A percentile compares a stretch with the other conserved stretches of the same genome.
Conservation (phyloP, 2,329 filamentous ascomycete species). For the Claviceps sp. region DNA sequence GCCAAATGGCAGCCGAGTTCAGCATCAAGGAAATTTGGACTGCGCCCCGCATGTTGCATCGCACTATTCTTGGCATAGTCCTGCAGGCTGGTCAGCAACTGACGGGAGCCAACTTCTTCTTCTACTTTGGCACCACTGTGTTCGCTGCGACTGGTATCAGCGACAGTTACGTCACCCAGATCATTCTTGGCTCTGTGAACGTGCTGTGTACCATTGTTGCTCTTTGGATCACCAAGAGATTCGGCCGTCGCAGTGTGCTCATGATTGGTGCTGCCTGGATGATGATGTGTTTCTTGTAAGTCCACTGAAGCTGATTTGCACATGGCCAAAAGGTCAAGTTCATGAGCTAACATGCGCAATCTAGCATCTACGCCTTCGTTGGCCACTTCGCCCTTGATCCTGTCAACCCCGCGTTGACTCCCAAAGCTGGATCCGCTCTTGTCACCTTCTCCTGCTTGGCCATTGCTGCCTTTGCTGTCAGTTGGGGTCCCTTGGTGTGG, state of each 20-base stretch:
- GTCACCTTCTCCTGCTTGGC: conserved; percentile 58
- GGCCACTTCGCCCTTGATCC: conserved; percentile 31
- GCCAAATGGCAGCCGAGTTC: conserved; percentile 29
- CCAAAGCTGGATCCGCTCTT: conserved; percentile 41
- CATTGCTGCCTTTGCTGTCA: conserved; percentile 53
- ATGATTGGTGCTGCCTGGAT: conserved; percentile 51
- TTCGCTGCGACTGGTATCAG: conserved; percentile 51
- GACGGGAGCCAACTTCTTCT: conserved; percentile 56
- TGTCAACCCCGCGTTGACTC: conserved; percentile 27
- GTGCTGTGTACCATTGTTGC: conserved; percentile 52
- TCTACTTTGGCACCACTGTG: conserved; percentile 53
- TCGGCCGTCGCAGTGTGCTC: conserved; percentile 48
- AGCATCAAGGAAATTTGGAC: conserved; percentile 50
- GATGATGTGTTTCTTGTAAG: conserved; percentile 36
- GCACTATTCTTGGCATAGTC: conserved; percentile 46
- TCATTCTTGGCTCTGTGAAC: conserved; percentile 56
- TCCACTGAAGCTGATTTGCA: background rate
- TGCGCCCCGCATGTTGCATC: conserved; percentile 51
- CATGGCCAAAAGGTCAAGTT: background rate
- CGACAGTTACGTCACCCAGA: conserved; percentile 54
- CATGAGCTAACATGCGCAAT: background rate
- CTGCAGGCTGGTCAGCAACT: conserved; percentile 56
- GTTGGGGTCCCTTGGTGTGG: conserved; percentile 60
- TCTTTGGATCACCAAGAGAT: conserved; percentile 51
- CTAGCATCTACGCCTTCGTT: conserved; percentile 33